Evolutionary conservation across 495 filamentous ascomycete genomes (phyloP).

Genomic region (Hypoxylon trugodes): DNA sequence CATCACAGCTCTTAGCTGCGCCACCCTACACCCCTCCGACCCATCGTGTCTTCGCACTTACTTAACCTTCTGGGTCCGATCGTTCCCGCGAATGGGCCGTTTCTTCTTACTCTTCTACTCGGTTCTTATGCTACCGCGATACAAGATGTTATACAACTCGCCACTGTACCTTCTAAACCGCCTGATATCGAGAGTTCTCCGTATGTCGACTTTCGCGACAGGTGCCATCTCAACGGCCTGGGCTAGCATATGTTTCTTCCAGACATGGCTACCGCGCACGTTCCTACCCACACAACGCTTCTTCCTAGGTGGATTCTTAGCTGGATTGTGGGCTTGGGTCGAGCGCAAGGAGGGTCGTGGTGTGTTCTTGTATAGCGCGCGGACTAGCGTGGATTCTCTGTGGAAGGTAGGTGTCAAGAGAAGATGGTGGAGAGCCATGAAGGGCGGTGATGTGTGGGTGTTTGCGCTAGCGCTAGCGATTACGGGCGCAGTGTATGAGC

Average conservation of each 20-base stretch:
- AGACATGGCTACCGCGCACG: slow-evolving; percentile 74
- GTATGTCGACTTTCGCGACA: slow-evolving; percentile 76
- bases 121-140: slow-evolving; percentile 69
- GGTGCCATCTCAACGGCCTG: slow-evolving; percentile 81
- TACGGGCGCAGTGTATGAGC: slow-evolving; percentile 81
- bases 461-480: slow-evolving; percentile 80
- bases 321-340: slow-evolving; percentile 82
- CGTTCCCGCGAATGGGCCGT: slow-evolving; percentile 79
- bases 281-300: slow-evolving; percentile 83
- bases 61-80: slow-evolving; percentile 79
- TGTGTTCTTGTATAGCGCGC: slow-evolving; percentile 75
- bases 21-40: slow-evolving; percentile 86
- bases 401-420: slow-evolving; percentile 94
- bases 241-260: slow-evolving; percentile 88
- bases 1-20: slow-evolving; percentile 84
- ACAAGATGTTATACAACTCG: slow-evolving; percentile 68
- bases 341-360: slow-evolving; percentile 66
- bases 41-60: slow-evolving; percentile 88
- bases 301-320: slow-evolving; percentile 86
- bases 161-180: slow-evolving; percentile 71
- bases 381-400: slow-evolving; percentile 76
- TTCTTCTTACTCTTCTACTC: slow-evolving; percentile 77
- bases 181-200: slow-evolving; percentile 69
- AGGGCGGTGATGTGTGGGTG: slow-evolving; percentile 81
- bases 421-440: slow-evolving; percentile 81